These are phyloP conservation scores for Penicillium bialowiezense DNA, from an alignment of 495 filamentous ascomycete species.

Conservation along the genomic window DNA sequence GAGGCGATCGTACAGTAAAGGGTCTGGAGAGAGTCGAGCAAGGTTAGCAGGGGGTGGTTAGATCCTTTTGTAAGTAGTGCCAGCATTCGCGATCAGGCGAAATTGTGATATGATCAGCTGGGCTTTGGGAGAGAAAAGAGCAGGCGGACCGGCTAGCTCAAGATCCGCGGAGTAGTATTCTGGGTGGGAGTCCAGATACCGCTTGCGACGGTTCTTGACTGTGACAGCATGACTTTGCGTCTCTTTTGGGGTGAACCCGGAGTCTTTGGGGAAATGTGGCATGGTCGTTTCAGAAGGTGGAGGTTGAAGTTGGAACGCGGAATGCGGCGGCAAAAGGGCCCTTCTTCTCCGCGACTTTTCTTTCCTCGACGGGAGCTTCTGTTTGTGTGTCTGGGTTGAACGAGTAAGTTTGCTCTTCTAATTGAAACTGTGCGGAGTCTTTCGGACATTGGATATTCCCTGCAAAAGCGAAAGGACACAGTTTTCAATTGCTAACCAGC, in stretches of 20 bases:
- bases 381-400: constrained; percentile 16
- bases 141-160: constrained; percentile 60
- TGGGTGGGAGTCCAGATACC: constrained; percentile 60
- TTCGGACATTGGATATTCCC: not conserved
- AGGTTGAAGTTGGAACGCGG: constrained; percentile 23
- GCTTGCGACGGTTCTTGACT: constrained; percentile 62
- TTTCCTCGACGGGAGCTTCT: not conserved
- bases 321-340: constrained; percentile 32
- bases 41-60: constrained; percentile 20
- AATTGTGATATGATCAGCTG: constrained; percentile 2
- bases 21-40: constrained; percentile 49
- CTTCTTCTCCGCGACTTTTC: constrained; percentile 17
- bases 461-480: constrained; percentile 1
- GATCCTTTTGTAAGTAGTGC: constrained; percentile 6
- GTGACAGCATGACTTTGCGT: constrained; percentile 27
- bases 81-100: constrained; percentile 6
- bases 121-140: constrained; percentile 28
- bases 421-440: not conserved
- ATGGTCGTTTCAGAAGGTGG: constrained; percentile 22
- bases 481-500: constrained; percentile 12
- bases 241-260: constrained; percentile 18
- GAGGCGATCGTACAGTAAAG: constrained; percentile 74
- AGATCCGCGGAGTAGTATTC: constrained; percentile 63
- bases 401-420: constrained; percentile 18
- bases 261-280: constrained; percentile 40